phyloP scores from a whole-genome alignment of 2,329 filamentous ascomycete species.

The Huntiella abstrusa region DNA sequence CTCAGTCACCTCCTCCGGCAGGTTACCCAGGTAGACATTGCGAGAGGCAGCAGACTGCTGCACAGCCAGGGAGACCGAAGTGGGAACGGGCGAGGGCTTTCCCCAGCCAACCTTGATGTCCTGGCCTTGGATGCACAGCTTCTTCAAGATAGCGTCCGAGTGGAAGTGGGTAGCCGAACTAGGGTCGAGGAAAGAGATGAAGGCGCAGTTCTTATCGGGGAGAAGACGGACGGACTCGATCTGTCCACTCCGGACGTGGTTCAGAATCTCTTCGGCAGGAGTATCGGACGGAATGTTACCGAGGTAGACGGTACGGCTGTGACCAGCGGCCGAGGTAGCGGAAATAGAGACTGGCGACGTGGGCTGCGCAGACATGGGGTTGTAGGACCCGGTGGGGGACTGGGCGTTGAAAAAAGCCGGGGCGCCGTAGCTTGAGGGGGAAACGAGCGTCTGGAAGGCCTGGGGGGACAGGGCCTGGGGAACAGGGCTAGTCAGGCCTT shows the following conservation, averaged over 20 bases:
- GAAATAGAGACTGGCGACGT: constrained; percentile 58
- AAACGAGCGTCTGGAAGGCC: constrained; percentile 69
- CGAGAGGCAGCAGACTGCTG: constrained; percentile 93
- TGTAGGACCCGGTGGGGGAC: constrained; percentile 65
- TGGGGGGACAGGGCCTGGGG: constrained; percentile 65
- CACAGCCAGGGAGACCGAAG: constrained; percentile 88
- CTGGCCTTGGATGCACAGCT: constrained; percentile 93
- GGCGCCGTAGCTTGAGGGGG: constrained; percentile 64
- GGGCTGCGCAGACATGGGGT: constrained; percentile 39
- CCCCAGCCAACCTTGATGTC: constrained; percentile 99
- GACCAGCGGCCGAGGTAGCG: constrained; percentile 68
- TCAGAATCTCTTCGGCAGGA: constrained; percentile 84
- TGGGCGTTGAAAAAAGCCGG: constrained; percentile 72
- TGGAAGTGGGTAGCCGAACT: constrained; percentile 98
- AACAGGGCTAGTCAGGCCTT: constrained; percentile 53
- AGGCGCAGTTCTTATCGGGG: constrained; percentile 98
- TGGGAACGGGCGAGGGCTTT: constrained; percentile 94
- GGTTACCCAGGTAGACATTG: constrained; percentile 90
- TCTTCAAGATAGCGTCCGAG: constrained; percentile 98
- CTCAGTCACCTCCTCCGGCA: constrained; percentile 76
- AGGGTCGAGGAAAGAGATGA: constrained; percentile 96
- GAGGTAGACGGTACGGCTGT: constrained; percentile 89
- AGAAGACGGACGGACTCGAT: constrained; percentile 97
- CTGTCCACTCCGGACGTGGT: constrained; percentile 89
- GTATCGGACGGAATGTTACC: constrained; percentile 98